A percentile compares a stretch with the other conserved stretches of the same genome.
These are phyloP conservation scores for Aspergillus eucalypticola DNA, from an alignment of 2,329 filamentous ascomycete species.

Conservation along the genomic window DNA sequence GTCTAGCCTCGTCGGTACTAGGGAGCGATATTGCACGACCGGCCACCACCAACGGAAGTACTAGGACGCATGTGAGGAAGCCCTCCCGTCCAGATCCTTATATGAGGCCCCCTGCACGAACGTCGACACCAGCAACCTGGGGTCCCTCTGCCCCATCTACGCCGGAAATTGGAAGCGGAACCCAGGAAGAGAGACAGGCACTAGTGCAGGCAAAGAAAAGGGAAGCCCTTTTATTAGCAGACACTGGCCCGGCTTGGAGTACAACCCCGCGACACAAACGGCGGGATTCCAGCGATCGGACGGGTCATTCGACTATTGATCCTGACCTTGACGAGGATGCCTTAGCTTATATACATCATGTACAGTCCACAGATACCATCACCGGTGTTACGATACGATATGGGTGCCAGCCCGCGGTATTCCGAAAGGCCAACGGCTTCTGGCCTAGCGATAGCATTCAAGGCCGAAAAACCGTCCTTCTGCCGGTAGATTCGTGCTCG, in stretches of 20 bases:
- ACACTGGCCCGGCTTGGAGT: slow-evolving; percentile 41
- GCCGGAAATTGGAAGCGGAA: slow-evolving; percentile 38
- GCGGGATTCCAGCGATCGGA: slow-evolving; percentile 45
- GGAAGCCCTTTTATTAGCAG: slow-evolving; percentile 47
- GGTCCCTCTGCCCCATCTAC: slow-evolving; percentile 40
- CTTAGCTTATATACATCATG: slow-evolving; percentile 86
- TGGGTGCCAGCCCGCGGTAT: slow-evolving; percentile 77
- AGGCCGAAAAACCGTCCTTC: slow-evolving; percentile 72
- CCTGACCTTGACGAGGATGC: slow-evolving; percentile 68
- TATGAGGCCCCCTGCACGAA: slow-evolving; percentile 27
- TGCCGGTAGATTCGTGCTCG: slow-evolving; percentile 88
- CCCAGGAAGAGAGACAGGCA: slow-evolving; percentile 47
- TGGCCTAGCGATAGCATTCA: slow-evolving; percentile 95
- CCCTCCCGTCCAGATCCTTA: slow-evolving; percentile 39
- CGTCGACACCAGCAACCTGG: slow-evolving; percentile 37
- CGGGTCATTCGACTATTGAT: slow-evolving; percentile 28
- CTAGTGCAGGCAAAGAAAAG: slow-evolving; percentile 51
- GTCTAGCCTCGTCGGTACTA: slow-evolving; percentile 50
- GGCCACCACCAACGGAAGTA: slow-evolving; percentile 29
- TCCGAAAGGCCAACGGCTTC: slow-evolving; percentile 85
- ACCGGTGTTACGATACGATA: slow-evolving; percentile 89
- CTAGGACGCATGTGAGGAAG: slow-evolving; percentile 36
- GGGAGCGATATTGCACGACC: slow-evolving; percentile 41
- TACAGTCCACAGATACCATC: slow-evolving; percentile 80
- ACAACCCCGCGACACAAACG: slow-evolving; percentile 46